These are phyloP conservation scores for Ophiosphaerella narmari DNA, from an alignment of 2,329 filamentous ascomycete genomes.

Conservation along the genomic window DNA sequence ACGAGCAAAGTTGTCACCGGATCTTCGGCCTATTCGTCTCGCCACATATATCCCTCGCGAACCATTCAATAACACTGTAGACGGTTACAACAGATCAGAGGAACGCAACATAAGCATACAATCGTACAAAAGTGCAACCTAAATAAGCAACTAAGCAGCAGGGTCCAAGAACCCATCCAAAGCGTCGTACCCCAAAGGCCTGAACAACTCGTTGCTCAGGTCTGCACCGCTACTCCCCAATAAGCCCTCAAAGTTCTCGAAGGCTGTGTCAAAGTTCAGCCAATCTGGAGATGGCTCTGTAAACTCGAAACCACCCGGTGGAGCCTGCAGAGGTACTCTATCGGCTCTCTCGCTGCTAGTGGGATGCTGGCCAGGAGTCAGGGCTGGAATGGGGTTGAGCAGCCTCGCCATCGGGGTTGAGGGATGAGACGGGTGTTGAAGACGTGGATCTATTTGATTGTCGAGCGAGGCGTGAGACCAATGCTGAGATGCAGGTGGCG, in stretches of 20 bases:
- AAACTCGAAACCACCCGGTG: slow-evolving; percentile 32
- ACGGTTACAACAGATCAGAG: too few species aligned
- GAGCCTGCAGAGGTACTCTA: slow-evolving; percentile 24
- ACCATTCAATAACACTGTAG: too few species aligned
- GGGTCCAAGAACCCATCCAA: slow-evolving; percentile 40
- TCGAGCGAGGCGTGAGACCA: slow-evolving; percentile 28
- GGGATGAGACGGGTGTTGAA: slow-evolving; percentile 31
- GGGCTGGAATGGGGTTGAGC: slow-evolving; percentile 33
- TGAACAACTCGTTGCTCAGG: slow-evolving; percentile 45
- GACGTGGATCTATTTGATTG: slow-evolving; percentile 40
- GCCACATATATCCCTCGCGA: too few species aligned
- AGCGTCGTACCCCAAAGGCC: slow-evolving; percentile 42
- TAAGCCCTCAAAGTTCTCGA: slow-evolving; percentile 48
- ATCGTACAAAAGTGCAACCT: background rate
- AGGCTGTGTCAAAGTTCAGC: slow-evolving; percentile 47
- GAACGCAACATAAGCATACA: background rate
- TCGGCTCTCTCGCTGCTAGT: slow-evolving; percentile 44
- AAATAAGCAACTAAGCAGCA: slow-evolving; percentile 12
- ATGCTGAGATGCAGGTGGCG: slow-evolving; percentile 17
- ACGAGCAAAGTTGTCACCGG: too few species aligned
- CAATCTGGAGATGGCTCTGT: slow-evolving; percentile 44
- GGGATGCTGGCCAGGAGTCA: slow-evolving; percentile 43
- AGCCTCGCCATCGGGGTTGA: slow-evolving; percentile 35
- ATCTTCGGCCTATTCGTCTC: too few species aligned
- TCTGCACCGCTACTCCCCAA: slow-evolving; percentile 46